Conservation (phyloP, 148 eudicot genomes). For the Dianthus caryophyllus region DNA sequence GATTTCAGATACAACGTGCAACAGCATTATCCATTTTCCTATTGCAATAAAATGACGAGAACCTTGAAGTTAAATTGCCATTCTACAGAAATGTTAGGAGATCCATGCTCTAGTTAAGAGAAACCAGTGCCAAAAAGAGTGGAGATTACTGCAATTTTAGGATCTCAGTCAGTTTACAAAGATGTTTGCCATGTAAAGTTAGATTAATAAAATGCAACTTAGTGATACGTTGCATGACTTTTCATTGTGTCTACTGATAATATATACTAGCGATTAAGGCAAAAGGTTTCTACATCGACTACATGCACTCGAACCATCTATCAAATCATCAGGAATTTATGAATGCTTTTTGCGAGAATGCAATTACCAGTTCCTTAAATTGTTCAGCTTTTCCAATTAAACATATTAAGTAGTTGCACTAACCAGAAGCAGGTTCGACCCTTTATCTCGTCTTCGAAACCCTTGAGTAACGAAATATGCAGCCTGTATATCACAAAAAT, state of each 20-base stretch:
- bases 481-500: slow-evolving; percentile 18
- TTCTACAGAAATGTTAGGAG: neutral
- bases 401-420: neutral
- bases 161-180: neutral
- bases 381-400: neutral
- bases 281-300: neutral
- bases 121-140: no score
- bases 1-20: slow-evolving; percentile 6
- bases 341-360: neutral
- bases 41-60: neutral
- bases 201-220: neutral
- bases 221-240: neutral
- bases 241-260: neutral
- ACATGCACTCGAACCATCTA: neutral
- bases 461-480: slow-evolving; percentile 33
- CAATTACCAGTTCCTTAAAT: neutral
- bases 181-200: no score
- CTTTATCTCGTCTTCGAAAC: slow-evolving; percentile 33
- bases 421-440: slow-evolving; percentile 33
- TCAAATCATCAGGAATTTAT: neutral
- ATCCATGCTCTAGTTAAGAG: neutral
- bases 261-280: neutral
- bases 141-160: neutral
- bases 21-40: neutral
- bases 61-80: no score